Conservation (phyloP, 1,284 basidiomycete species). For the Limonomyces culmigenus region DNA sequence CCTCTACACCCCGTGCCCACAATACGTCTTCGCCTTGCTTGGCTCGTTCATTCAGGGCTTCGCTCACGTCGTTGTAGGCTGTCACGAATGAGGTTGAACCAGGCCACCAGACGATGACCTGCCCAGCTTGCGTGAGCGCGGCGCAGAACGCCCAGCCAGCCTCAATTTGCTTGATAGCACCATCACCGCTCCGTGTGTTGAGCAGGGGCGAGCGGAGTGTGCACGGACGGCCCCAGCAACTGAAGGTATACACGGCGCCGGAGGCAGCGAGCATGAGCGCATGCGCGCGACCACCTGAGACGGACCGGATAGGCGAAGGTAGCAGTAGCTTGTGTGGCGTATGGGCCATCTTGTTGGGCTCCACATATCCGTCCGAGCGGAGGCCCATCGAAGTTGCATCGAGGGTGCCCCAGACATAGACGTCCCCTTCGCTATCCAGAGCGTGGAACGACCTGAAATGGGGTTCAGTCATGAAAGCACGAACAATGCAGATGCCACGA, state of each 20-base stretch:
- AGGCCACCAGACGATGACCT: slow-evolving; percentile 68
- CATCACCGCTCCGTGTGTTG: slow-evolving; percentile 18
- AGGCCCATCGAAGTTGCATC: slow-evolving; percentile 29
- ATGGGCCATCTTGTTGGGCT: slow-evolving; percentile 27
- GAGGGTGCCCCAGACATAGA: slow-evolving; percentile 79
- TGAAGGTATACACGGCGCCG: slow-evolving; percentile 51
- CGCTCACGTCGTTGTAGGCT: not conserved
- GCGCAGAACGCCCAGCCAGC: slow-evolving; percentile 72
- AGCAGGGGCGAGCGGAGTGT: slow-evolving; percentile 33
- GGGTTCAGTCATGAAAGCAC: no score
- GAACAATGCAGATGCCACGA: slow-evolving; percentile 3
- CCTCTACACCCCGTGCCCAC: not conserved
- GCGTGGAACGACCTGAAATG: slow-evolving; percentile 76
- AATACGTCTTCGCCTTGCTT: not conserved
- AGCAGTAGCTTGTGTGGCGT: slow-evolving; percentile 39
- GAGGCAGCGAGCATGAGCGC: slow-evolving; percentile 44
- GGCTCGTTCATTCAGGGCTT: not conserved
- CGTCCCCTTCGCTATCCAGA: slow-evolving; percentile 51
- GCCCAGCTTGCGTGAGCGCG: slow-evolving; percentile 49
- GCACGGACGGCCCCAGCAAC: slow-evolving; percentile 61
- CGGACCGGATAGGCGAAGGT: slow-evolving; percentile 34
- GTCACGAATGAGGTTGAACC: slow-evolving; percentile 10
- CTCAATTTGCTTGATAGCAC: slow-evolving; percentile 45
- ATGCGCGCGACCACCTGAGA: slow-evolving; percentile 60
- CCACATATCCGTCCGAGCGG: slow-evolving; percentile 37